Conservation (phyloP, 768 basidiomycete species). For the Mrakia hoshinonis region DNA sequence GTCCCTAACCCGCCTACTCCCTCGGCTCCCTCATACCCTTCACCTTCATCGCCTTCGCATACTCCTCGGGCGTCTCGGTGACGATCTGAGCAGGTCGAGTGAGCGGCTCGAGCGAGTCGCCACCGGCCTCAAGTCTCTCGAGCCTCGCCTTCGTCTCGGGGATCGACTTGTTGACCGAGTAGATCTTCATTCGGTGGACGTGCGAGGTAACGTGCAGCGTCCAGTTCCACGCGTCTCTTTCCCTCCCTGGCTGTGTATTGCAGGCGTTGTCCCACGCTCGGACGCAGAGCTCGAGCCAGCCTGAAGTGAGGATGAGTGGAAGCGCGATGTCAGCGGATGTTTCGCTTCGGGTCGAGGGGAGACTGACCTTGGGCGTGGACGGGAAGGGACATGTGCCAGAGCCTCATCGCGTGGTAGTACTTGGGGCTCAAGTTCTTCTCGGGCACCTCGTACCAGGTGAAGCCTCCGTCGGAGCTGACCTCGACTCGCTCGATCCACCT, state of each 20-base stretch:
- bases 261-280: constrained; percentile 54
- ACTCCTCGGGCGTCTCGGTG: constrained; percentile 41
- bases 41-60: constrained; percentile 35
- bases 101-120: constrained; percentile 44
- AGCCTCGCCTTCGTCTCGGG: constrained; percentile 47
- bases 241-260: constrained; percentile 53
- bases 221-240: constrained; percentile 37
- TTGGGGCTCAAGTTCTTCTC: constrained; percentile 49
- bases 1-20: background rate
- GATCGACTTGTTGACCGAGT: constrained; percentile 48
- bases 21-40: constrained; percentile 33
- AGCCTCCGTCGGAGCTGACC: constrained; percentile 50
- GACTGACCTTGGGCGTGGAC: constrained; percentile 48
- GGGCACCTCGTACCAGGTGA: constrained; percentile 49
- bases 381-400: constrained; percentile 50
- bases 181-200: constrained; percentile 49
- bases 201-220: constrained; percentile 50
- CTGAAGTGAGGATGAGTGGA: background rate
- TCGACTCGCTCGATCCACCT: constrained; percentile 55
- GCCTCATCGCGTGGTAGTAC: constrained; percentile 53
- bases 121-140: constrained; percentile 43
- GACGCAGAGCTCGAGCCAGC: constrained; percentile 47
- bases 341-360: constrained; percentile 40
- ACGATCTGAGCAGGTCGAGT: constrained; percentile 44
- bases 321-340: background rate